Percentiles rank a stretch among this genome's conserved stretches.
Conservation (phyloP, 257 asterid species). For the Osmanthus fragrans region DNA sequence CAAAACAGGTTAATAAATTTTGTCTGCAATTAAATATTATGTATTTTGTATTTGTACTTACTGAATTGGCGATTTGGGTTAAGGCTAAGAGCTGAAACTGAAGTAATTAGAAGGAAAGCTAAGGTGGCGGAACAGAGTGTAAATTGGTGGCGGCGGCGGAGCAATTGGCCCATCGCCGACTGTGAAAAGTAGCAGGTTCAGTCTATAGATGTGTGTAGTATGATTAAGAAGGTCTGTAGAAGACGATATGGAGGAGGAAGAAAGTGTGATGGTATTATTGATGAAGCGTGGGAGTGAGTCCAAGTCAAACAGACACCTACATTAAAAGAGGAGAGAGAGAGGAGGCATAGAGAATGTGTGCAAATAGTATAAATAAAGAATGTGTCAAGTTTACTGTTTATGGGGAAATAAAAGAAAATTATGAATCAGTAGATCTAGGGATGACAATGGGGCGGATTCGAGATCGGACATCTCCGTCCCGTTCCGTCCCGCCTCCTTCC, state of each 20-base stretch:
- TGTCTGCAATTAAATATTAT: neutral
- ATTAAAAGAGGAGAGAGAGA: constrained; percentile 39
- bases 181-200: neutral
- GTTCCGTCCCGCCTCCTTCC: too few species aligned
- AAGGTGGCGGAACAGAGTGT: constrained; percentile 44
- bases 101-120: constrained; percentile 49
- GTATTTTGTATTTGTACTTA: constrained; percentile 25
- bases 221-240: neutral
- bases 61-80: constrained; percentile 41
- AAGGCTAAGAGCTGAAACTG: constrained; percentile 36
- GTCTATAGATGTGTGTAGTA: too few species aligned
- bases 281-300: constrained; percentile 43
- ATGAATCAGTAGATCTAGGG: too few species aligned
- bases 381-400: too few species aligned
- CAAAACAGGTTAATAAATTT: neutral
- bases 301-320: constrained; percentile 55
- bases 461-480: too few species aligned
- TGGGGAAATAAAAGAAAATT: too few species aligned
- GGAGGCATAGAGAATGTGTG: neutral
- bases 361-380: too few species aligned
- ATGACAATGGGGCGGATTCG: too few species aligned
- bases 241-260: constrained; percentile 24
- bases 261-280: constrained; percentile 31
- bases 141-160: constrained; percentile 33
- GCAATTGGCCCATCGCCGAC: constrained; percentile 39